Conservation (phyloP, 257 asterid species). For the Phtheirospermum japonicum region DNA sequence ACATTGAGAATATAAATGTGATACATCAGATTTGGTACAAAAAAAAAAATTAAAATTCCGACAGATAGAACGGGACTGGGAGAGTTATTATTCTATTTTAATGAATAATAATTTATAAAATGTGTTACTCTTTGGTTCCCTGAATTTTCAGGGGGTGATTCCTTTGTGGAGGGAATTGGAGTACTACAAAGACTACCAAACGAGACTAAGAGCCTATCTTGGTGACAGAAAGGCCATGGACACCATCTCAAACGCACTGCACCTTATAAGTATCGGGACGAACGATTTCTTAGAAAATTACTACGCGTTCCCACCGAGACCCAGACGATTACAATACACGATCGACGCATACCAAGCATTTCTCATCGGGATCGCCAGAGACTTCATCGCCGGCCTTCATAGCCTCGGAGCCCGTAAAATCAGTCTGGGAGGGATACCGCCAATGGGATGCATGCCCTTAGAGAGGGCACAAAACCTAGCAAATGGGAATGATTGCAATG, state of each 20-base stretch:
- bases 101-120: no score
- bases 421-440: conserved; percentile 75
- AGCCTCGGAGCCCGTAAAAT: conserved; percentile 74
- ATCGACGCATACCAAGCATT: conserved; percentile 51
- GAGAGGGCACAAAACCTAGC: conserved; percentile 53
- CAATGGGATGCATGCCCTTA: conserved; percentile 90
- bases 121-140: neutral
- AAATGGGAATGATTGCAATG: conserved; percentile 47
- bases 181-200: conserved; percentile 71
- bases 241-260: conserved; percentile 47
- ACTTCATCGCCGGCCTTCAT: conserved; percentile 47
- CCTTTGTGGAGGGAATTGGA: conserved; percentile 78
- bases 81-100: no score
- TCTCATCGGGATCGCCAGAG: conserved; percentile 52
- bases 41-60: no score
- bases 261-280: conserved; percentile 75
- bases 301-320: conserved; percentile 42
- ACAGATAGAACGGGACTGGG: no score
- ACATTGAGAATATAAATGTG: no score
- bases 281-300: conserved; percentile 85
- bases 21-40: no score
- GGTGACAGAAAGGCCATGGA: conserved; percentile 55
- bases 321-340: conserved; percentile 40
- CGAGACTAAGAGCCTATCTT: conserved; percentile 42
- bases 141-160: conserved; percentile 57